These are phyloP conservation scores for Filosporella fistucella DNA, from an alignment of 495 filamentous ascomycete species.

Conservation along the genomic window DNA sequence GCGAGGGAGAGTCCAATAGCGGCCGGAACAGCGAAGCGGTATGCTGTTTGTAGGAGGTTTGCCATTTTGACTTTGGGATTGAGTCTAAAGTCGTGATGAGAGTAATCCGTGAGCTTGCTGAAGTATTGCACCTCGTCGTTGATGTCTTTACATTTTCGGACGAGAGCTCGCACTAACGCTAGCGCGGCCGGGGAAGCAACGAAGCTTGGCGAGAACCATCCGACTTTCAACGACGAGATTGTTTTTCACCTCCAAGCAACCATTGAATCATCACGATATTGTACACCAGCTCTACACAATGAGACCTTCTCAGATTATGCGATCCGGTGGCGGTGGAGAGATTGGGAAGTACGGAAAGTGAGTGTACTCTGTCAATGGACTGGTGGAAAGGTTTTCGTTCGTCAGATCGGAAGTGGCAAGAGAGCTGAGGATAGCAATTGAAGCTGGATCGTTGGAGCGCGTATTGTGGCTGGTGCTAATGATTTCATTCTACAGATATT, in stretches of 20 bases:
- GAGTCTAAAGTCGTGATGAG: too few species aligned
- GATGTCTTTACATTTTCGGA: constrained; percentile 35
- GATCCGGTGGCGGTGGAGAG: constrained; percentile 46
- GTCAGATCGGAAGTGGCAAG: constrained; percentile 18
- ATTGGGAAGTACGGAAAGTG: constrained; percentile 67
- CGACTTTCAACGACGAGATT: constrained; percentile 12
- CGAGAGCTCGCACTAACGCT: constrained; percentile 26
- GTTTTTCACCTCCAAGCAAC: constrained; percentile 17
- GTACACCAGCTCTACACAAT: constrained; percentile 46
- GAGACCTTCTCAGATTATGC: constrained; percentile 48
- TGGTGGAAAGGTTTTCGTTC: constrained; percentile 1
- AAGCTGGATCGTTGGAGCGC: constrained; percentile 9
- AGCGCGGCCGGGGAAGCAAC: constrained; percentile 24
- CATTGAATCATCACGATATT: constrained; percentile 16
- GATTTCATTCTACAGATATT: constrained; percentile 53
- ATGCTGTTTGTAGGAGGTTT: constrained; percentile 56
- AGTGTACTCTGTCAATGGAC: constrained; percentile 36
- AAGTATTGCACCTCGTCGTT: constrained; percentile 21
- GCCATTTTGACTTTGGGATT: too few species aligned
- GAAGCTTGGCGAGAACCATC: constrained; percentile 21
- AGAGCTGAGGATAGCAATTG: constrained; percentile 20
- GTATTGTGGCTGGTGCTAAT: constrained; percentile 26
- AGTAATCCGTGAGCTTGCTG: constrained; percentile 33
- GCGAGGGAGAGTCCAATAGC: constrained; percentile 56
- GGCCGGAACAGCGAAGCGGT: constrained; percentile 67